A percentile compares a stretch with the other conserved stretches of the same genome.
These are phyloP conservation scores for Pseudisothecium myosuroides DNA, from an alignment of 225 moss, liverwort and hornwort genomes.

Conservation along the genomic window DNA sequence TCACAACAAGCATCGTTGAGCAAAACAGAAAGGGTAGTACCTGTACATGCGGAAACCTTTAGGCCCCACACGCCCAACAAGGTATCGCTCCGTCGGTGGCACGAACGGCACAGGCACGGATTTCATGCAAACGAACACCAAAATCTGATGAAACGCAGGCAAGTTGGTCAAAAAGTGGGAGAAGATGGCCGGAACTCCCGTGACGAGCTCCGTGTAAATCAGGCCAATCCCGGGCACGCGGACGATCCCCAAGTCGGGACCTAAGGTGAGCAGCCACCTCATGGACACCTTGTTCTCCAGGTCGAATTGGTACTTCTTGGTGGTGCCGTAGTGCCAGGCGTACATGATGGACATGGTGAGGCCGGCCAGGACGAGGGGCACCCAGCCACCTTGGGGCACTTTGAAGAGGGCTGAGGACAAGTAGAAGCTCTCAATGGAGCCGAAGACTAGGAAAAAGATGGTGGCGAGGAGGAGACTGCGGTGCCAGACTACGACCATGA, in stretches of 20 bases:
- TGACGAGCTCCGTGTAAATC: conserved; percentile 29
- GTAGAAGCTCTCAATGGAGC: conserved; percentile 46
- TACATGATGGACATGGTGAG: conserved; percentile 26
- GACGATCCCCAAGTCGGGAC: conserved; percentile 28
- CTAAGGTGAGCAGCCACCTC: conserved; percentile 25
- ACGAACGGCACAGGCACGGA: conserved; percentile 26
- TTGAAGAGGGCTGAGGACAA: conserved; percentile 60
- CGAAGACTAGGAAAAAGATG: conserved; percentile 39
- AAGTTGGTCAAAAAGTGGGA: conserved; percentile 39
- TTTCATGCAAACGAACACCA: conserved; percentile 47
- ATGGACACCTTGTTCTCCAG: conserved; percentile 51
- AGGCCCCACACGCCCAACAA: conserved; percentile 33
- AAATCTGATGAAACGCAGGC: conserved; percentile 33
- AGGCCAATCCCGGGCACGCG: conserved; percentile 42
- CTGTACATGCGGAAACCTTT: conserved; percentile 34
- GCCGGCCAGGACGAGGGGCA: conserved; percentile 47
- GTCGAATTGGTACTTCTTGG: conserved; percentile 22
- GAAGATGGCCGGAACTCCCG: conserved; percentile 41
- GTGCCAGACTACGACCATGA: conserved; percentile 68
- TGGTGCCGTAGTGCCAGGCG: conserved; percentile 39
- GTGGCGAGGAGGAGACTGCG: background rate
- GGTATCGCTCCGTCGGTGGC: conserved; percentile 27
- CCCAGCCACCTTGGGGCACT: conserved; percentile 69
- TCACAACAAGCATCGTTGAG: too few species aligned
- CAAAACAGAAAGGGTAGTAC: background rate